These are phyloP conservation scores for Beauveria sp. DNA, from an alignment of 2,329 filamentous ascomycete genomes.

Conservation along the genomic window DNA sequence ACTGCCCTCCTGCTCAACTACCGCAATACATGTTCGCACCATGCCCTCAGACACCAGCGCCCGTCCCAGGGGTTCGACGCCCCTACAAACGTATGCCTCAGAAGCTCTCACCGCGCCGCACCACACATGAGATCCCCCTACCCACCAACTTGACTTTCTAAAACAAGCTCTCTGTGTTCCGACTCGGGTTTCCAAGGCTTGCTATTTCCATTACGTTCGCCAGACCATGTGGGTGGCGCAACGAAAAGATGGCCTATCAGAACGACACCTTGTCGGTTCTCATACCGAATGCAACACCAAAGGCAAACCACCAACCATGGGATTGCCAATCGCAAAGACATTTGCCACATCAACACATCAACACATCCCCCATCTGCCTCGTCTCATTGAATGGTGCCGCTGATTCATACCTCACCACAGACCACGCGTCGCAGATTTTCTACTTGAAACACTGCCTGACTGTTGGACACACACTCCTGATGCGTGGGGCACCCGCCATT, in stretches of 20 bases:
- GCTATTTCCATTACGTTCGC: not conserved
- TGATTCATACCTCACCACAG: not conserved
- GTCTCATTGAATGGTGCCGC: not conserved
- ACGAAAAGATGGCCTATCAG: no score
- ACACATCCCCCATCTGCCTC: not conserved
- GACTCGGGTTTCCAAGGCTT: not conserved
- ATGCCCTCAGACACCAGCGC: not conserved
- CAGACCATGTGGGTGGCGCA: no score
- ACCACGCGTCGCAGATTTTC: constrained; percentile 7
- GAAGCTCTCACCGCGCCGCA: constrained; percentile 4
- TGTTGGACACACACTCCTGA: not conserved
- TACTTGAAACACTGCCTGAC: constrained; percentile 9
- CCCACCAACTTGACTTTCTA: not conserved
- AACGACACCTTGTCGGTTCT: not conserved
- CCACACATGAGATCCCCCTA: not conserved
- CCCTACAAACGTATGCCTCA: constrained; percentile 5
- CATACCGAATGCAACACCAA: not conserved
- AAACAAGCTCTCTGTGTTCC: not conserved
- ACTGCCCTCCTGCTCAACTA: not conserved
- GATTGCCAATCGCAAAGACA: not conserved
- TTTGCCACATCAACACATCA: not conserved
- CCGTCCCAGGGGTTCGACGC: not conserved
- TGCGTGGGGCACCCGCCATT: constrained; percentile 4
- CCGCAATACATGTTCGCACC: not conserved
- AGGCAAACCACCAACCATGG: not conserved